Percentiles rank a stretch among this genome's conserved stretches.
Evolutionary conservation across 371 early-diverging fungal species (phyloP).

Genomic region (Caulochytrium protostelioides): DNA sequence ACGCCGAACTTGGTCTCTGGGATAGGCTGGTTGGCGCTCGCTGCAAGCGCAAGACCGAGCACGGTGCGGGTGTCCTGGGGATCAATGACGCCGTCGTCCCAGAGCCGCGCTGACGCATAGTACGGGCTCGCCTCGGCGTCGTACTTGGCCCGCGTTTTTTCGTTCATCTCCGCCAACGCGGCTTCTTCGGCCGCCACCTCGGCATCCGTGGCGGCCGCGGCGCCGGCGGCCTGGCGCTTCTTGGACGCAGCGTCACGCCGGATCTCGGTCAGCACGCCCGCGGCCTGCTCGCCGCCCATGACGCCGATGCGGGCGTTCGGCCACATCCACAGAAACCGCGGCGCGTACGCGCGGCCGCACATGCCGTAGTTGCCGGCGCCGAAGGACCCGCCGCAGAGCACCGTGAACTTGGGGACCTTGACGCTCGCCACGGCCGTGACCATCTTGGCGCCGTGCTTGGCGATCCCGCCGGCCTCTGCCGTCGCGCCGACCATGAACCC

Average conservation of each 20-base stretch:
- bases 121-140: constrained; percentile 92
- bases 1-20: constrained; percentile 71
- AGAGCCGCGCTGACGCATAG: constrained; percentile 54
- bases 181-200: too few relatives aligned
- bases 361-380: constrained; percentile 77
- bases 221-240: constrained; percentile 42
- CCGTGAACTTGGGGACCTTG: constrained; percentile 85
- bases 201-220: too few relatives aligned
- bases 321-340: constrained; percentile 93
- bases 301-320: constrained; percentile 87
- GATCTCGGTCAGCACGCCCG: constrained; percentile 78
- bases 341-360: constrained; percentile 87
- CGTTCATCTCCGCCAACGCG: too few relatives aligned
- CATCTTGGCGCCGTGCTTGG: constrained; percentile 93
- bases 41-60: constrained; percentile 66
- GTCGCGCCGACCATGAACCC: constrained; percentile 88
- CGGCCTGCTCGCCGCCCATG: constrained; percentile 97
- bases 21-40: constrained; percentile 55
- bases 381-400: constrained; percentile 77
- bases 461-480: constrained; percentile 92
- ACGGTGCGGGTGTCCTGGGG: constrained; percentile 76
- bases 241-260: constrained; percentile 62
- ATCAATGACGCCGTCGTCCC: constrained; percentile 94
- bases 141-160: constrained; percentile 53
- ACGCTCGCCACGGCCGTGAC: constrained; percentile 92